Evolutionary conservation across 768 basidiomycete genomes (phyloP), one percentile per base, ranked within the genome.

Genomic region (Kwoniella sp.): DNA sequence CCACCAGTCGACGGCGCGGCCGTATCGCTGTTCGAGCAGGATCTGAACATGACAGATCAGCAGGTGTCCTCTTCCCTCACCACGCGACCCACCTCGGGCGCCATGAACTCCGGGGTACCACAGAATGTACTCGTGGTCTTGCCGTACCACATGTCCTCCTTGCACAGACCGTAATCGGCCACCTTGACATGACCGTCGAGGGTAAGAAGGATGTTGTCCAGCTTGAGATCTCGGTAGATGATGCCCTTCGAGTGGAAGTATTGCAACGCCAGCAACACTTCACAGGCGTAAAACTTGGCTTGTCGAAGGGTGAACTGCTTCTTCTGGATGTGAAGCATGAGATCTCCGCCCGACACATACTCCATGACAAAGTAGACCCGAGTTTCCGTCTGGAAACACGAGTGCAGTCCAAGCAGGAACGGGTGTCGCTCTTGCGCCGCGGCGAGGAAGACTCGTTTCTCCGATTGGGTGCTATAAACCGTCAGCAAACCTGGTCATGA

Each of bases 301-400:
- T 96, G 91, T 33, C 92, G 86, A 15, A 98, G 83, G 38, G 93
- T 96, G 76, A 99, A 99, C 67, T 99, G 95, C 76, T 93, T 92
- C 71, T 93, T 84, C 73, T 99, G 95, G 66, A 99, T 98, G 75
- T 99, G 95, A 61, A 98, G 79, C 95, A 99, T 98, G 54, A 99
- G 81, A 78, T 99, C 95, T 62, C 95, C 95, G 54, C 95, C 95
- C 67, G 89, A 91, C 57, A 99, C 87, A 76, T 98, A 99, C 77
- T 98, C 95, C 95, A 99, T 98, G 63, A 98, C 95, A 71, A 99
- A 98, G 79, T 99, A 99, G 45, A 99, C 86, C 19, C 95, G 86
- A 3, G 95, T 98, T 76, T 98, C 95, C 3, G 95, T 98, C 77
- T 99, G 95, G 84, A 99, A 99, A 79, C 95, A 98, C 14, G 93